A percentile compares a stretch with the other conserved stretches of the same genome.
Evolutionary conservation across 371 early-diverging fungal genomes (phyloP).

Genomic region (Mortierella sp.): DNA sequence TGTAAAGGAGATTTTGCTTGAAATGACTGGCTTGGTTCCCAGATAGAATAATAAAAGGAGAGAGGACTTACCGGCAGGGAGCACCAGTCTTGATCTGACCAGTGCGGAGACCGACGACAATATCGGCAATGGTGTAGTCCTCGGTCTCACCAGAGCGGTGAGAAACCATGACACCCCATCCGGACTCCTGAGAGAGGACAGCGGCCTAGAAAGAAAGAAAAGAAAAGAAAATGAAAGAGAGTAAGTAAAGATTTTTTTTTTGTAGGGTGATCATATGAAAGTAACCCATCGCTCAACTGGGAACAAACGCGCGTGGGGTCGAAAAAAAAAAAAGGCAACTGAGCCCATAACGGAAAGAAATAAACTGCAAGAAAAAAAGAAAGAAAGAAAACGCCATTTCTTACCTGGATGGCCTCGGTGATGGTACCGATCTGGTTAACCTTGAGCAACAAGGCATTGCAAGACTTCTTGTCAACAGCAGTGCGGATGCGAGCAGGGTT

Average conservation of each 20-base stretch:
- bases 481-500: constrained; percentile 93
- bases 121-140: constrained; percentile 97
- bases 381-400: constrained; percentile 2
- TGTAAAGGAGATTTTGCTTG: neutral
- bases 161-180: constrained; percentile 99
- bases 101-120: constrained; percentile 94
- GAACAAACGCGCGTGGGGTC: constrained; percentile 3
- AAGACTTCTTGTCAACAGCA: constrained; percentile 94
- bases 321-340: neutral
- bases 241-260: neutral
- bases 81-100: constrained; percentile 99
- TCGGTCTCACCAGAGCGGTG: constrained; percentile 99
- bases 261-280: neutral
- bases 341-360: neutral
- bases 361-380: constrained; percentile 7
- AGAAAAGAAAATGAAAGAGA: neutral
- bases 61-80: constrained; percentile 76
- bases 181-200: constrained; percentile 73
- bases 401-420: constrained; percentile 94
- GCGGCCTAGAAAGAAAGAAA: constrained; percentile 54
- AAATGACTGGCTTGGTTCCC: too few species aligned
- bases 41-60: neutral
- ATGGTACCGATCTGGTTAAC: constrained; percentile 99
- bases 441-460: constrained; percentile 97
- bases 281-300: too few species aligned